Percentiles rank a stretch among this genome's conserved stretches.
phyloP scores from a whole-genome alignment of 2,329 filamentous ascomycete genomes.

The Ophiostoma ulmi region DNA sequence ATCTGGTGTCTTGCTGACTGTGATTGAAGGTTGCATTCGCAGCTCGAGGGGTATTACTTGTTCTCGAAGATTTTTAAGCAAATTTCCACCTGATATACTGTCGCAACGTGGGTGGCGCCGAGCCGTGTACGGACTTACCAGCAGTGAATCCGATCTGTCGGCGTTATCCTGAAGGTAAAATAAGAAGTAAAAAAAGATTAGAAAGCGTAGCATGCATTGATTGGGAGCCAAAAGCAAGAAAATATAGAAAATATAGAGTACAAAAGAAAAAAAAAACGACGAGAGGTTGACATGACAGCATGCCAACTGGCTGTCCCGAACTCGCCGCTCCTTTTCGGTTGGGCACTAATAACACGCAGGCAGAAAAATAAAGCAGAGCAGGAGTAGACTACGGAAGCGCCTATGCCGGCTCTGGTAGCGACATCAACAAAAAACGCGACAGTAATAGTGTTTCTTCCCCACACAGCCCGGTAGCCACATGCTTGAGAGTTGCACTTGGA shows the following conservation, averaged over 20 bases:
- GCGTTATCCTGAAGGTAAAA: background rate
- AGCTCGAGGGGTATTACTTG: no score
- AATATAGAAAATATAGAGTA: no score
- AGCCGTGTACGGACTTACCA: background rate
- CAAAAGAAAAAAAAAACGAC: background rate
- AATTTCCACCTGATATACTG: background rate
- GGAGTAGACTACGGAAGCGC: background rate
- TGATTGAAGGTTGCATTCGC: background rate
- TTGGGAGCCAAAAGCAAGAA: background rate
- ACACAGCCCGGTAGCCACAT: background rate
- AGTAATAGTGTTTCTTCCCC: background rate
- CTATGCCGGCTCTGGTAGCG: background rate
- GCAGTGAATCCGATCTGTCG: background rate
- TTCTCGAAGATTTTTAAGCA: no score
- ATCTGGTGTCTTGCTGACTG: background rate
- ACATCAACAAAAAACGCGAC: background rate
- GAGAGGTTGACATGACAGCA: background rate
- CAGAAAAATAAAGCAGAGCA: background rate
- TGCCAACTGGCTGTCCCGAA: background rate
- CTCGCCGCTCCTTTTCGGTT: background rate
- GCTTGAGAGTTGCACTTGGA: background rate
- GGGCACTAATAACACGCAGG: slow-evolving; percentile 13
- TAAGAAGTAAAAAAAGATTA: background rate
- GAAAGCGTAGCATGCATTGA: background rate
- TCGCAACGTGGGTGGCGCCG: background rate